A percentile compares a stretch with the other conserved stretches of the same genome.
phyloP scores from a whole-genome alignment of 257 asterid genomes.

The Ajuga chamaepitys region DNA sequence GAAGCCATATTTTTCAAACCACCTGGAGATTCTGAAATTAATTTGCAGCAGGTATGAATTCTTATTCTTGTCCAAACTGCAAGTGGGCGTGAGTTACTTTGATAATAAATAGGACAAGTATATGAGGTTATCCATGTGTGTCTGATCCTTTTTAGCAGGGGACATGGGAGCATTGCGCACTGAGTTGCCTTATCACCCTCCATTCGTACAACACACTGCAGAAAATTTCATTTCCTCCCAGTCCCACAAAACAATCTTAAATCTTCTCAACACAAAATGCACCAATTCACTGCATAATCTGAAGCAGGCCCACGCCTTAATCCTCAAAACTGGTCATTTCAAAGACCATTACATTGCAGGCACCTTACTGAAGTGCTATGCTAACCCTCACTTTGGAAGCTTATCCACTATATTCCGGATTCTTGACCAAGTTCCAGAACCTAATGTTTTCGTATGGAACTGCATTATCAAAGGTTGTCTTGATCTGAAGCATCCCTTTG shows the following conservation, averaged over 20 bases:
- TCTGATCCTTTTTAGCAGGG: too few species aligned
- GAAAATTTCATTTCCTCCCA: conserved; percentile 17
- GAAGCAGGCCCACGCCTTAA: conserved; percentile 37
- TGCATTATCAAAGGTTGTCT: conserved; percentile 31
- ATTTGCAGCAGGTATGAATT: not conserved
- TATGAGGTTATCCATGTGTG: too few species aligned
- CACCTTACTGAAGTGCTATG: conserved; percentile 31
- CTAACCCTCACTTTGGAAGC: conserved; percentile 33
- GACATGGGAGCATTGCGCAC: conserved; percentile 15
- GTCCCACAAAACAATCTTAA: conserved; percentile 30
- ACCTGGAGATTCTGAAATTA: not conserved
- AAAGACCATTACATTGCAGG: conserved; percentile 45
- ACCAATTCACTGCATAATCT: conserved; percentile 24
- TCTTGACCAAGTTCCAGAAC: conserved; percentile 28
- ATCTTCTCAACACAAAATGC: conserved; percentile 36
- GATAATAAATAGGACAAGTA: too few species aligned
- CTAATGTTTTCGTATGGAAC: conserved; percentile 44
- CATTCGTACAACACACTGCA: not conserved
- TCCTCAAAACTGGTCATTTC: conserved; percentile 36
- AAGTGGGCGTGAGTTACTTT: too few species aligned
- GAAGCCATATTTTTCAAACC: not conserved
- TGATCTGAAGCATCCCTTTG: conserved; percentile 16
- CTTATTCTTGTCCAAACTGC: not conserved
- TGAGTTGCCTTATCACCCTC: conserved; percentile 18
- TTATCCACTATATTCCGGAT: conserved; percentile 8